Base-by-base conservation (phyloP, 2,329 filamentous ascomycete species). In the Aspergillus vadensis region DNA sequence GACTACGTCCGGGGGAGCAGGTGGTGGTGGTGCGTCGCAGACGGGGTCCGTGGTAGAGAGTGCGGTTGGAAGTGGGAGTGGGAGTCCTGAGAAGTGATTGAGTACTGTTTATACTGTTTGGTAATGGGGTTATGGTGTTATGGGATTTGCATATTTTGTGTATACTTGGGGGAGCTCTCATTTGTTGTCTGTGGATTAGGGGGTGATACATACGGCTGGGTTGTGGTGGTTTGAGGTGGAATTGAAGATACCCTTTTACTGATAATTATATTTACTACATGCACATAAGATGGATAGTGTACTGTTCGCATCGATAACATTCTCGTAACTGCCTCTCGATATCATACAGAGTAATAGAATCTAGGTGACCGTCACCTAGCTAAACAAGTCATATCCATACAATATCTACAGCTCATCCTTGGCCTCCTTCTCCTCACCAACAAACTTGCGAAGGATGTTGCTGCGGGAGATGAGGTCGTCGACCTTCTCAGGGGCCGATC, bases 381-480 rank as follows among this genome's bases (percentile, higher is more conserved):
- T 19, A 15, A 17, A 6, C 4, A 25, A 55, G 19, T 38, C 53
- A 56, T 59, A 53, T 15, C 32, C 43, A 61, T 58, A 49, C 52
- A 49, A 44, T 65, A 61, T 58, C 51, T 63, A 69, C 79, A 92
- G 81, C 82, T 92, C 87, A 71, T 90, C 88, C 84, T 92, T 92
- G 67, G 80, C 74, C 49, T 77, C 79, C 69, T 85, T 83, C 65
- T 83, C 80, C 59, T 82, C 80, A 76, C 86, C 82, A 66, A 87
- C 77, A 76, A 97, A 98, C 77, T 86, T 89, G 74, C 85, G 86
- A 61, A 98, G 83, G 67, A 98, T 91, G 81, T 98, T 98, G 77
- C 87, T 90, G 81, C 96, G 91, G 79, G 84, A 88, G 61, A 88
- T 87, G 66, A 98, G 79, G 79, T 98, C 93, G 73, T 98, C 94